Conservation (phyloP, 2,329 filamentous ascomycete genomes). For the Trichoderma lentiforme region DNA sequence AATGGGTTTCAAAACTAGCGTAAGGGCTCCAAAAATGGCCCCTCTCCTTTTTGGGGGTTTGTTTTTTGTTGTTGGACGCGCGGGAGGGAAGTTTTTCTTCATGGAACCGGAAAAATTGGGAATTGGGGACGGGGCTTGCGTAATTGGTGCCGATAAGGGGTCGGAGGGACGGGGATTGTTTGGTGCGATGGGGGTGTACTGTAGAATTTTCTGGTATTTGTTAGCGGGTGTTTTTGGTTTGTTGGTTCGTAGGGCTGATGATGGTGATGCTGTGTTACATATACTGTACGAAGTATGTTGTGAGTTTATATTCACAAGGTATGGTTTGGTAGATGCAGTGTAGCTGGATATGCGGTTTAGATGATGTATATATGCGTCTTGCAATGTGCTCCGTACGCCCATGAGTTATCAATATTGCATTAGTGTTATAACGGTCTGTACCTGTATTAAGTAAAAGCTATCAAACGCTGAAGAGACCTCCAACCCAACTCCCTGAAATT, state of each 20-base stretch:
- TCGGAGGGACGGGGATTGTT: constrained; percentile 8
- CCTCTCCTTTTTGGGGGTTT: not conserved
- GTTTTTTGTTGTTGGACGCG: not conserved
- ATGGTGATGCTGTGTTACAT: not conserved
- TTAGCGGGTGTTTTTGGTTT: not conserved
- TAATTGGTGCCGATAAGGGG: constrained; percentile 3
- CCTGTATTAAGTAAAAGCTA: not conserved
- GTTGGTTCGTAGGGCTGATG: not conserved
- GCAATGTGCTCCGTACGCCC: not conserved
- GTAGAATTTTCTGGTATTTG: not conserved
- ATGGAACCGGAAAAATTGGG: not conserved
- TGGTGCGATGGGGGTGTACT: not conserved
- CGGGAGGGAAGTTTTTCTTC: not conserved
- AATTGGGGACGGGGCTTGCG: not conserved
- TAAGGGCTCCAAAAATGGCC: too few species aligned
- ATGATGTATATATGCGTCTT: not conserved
- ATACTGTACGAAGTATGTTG: not conserved
- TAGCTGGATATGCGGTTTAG: not conserved
- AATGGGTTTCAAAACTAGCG: not conserved
- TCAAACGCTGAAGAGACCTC: not conserved
- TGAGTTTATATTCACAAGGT: not conserved
- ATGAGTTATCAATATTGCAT: not conserved
- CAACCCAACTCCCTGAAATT: not conserved
- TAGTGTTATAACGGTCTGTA: not conserved
- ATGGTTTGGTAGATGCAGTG: not conserved